Evolutionary conservation across 2,329 filamentous ascomycete genomes (phyloP).

Genomic region (Fusarium palustre): DNA sequence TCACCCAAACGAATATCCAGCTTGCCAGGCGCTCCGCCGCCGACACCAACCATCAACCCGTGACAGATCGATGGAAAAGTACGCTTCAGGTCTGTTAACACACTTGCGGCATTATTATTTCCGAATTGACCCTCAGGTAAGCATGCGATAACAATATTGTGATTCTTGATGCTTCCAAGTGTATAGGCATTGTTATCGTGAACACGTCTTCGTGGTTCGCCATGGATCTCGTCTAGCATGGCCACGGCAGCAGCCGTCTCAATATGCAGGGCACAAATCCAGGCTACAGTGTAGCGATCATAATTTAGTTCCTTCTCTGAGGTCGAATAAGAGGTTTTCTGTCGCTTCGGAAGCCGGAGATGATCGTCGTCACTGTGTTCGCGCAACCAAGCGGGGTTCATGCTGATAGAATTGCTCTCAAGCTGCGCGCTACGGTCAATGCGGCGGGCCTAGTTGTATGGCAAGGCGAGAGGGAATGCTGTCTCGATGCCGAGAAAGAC

Average conservation of each 20-base stretch:
- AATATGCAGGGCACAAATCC: slow-evolving; percentile 20
- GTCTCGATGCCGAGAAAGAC: background rate
- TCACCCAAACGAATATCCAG: background rate
- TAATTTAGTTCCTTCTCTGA: no score
- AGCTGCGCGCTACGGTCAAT: background rate
- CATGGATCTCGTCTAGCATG: slow-evolving; percentile 21
- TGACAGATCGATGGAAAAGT: background rate
- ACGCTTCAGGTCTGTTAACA: background rate
- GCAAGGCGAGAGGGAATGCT: background rate
- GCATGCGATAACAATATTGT: background rate
- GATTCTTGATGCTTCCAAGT: background rate
- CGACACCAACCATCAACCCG: background rate
- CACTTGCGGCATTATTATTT: background rate
- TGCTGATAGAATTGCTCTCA: no score
- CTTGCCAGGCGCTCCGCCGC: background rate
- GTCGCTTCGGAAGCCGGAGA: no score
- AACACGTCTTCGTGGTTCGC: background rate
- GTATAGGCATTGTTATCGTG: slow-evolving; percentile 16
- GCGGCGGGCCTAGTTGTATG: background rate
- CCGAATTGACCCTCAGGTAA: background rate
- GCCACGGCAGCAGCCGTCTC: slow-evolving; percentile 20
- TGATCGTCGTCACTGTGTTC: no score
- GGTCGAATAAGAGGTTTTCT: no score
- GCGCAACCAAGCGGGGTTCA: no score
- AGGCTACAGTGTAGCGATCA: slow-evolving; percentile 25